These are phyloP conservation scores for Candida glucosophila DNA, from an alignment of 1,139 yeast genomes.

Conservation along the genomic window DNA sequence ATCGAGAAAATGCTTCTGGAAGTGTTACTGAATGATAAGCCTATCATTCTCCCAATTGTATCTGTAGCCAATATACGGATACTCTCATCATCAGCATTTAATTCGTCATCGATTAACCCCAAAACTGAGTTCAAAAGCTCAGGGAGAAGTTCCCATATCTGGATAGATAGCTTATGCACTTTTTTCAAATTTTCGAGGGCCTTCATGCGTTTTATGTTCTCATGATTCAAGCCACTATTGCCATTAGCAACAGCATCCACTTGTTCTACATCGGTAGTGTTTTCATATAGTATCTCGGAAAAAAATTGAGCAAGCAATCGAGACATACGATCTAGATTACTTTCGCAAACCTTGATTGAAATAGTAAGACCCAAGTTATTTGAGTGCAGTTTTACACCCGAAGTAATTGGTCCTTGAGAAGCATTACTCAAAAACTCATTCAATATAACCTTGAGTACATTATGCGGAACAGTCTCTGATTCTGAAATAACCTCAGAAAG, in stretches of 20 bases:
- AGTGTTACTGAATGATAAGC: slow-evolving; percentile 15
- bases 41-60: slow-evolving; percentile 62
- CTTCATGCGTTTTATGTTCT: slow-evolving; percentile 8
- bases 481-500: slow-evolving; percentile 74
- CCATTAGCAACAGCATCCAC: slow-evolving; percentile 16
- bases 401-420: slow-evolving; percentile 8
- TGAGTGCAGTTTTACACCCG: slow-evolving; percentile 13
- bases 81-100: slow-evolving; percentile 60
- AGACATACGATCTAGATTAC: slow-evolving; percentile 67
- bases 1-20: slow-evolving; percentile 44
- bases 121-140: slow-evolving; percentile 65
- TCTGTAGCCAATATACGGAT: slow-evolving; percentile 64
- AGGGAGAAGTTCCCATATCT: slow-evolving; percentile 74
- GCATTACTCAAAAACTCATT: slow-evolving; percentile 32
- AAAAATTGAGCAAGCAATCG: slow-evolving; percentile 74
- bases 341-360: slow-evolving; percentile 60
- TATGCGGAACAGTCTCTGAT: slow-evolving; percentile 56
- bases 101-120: slow-evolving; percentile 75
- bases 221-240: slow-evolving; percentile 1
- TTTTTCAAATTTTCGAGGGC: slow-evolving; percentile 42
- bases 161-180: slow-evolving; percentile 55
- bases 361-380: slow-evolving; percentile 57
- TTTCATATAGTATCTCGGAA: slow-evolving; percentile 62
- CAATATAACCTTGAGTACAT: slow-evolving; percentile 55
- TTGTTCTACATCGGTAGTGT: slow-evolving; percentile 20